phyloP scores from a whole-genome alignment of 2,329 filamentous ascomycete genomes.

The Sclerotinia sclerotiorum region DNA sequence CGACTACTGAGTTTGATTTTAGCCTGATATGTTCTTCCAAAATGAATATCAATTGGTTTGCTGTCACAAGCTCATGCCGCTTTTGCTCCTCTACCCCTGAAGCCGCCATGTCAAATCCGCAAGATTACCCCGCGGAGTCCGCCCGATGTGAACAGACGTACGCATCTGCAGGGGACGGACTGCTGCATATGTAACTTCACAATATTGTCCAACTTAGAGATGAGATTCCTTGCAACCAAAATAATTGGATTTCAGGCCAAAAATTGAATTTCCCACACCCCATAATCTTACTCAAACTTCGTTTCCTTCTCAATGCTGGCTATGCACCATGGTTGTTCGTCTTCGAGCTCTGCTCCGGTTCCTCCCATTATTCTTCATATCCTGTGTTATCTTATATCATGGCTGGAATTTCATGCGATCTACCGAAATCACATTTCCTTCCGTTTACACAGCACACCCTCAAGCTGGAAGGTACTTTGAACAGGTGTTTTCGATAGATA shows the following conservation, averaged over 20 bases:
- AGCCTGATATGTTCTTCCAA: neutral
- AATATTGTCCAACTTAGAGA: neutral
- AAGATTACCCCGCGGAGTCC: conserved; percentile 1
- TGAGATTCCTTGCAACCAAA: neutral
- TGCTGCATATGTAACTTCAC: neutral
- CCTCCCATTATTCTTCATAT: conserved; percentile 9
- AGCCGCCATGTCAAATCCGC: conserved; percentile 1
- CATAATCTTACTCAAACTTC: conserved; percentile 6
- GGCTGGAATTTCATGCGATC: neutral
- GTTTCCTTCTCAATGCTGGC: conserved; percentile 8
- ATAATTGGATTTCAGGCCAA: neutral
- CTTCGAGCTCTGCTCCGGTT: conserved; percentile 14
- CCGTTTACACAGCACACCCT: neutral
- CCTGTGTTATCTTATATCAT: conserved; percentile 12
- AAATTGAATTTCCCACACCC: neutral
- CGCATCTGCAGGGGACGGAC: conserved; percentile 11
- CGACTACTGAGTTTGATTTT: neutral
- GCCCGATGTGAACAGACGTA: neutral
- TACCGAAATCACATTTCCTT: neutral
- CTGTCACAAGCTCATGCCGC: neutral
- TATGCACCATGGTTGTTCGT: conserved; percentile 12
- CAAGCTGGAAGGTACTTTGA: conserved; percentile 36
- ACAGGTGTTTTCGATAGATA: conserved; percentile 38
- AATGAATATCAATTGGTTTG: neutral
- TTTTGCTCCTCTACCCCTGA: conserved; percentile 9